Base-by-base conservation (phyloP, 1,284 basidiomycete species). In the Cryptococcus maquisensis region DNA sequence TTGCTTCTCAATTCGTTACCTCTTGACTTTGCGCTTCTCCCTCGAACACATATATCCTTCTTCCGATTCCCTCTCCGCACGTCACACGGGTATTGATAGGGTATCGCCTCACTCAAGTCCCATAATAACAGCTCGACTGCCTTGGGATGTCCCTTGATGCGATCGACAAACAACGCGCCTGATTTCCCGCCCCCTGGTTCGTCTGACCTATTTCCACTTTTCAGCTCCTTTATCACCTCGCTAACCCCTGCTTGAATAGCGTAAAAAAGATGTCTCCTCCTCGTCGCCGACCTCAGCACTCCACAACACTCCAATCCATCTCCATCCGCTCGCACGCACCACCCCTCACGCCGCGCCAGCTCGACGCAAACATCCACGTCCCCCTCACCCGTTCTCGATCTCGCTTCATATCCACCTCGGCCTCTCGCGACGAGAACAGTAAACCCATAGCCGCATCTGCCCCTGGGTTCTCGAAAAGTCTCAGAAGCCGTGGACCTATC, bases 401-500 rank as follows among this genome's bases (percentile, higher is more conserved):
- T 20, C 43, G 43, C 24, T 16, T 44, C 16, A 18, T 44, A 12
- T 44, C 43, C 10, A 10, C 43, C 21, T 13, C 7, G 8, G 13
- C 13, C n/a, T 40, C 21, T 10, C 18, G 52, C 36, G 42, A 52
- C 55, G 52, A 60, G 26, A 54, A 57, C 49, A n/a, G 4, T 26
- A 16, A 18, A 32, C 28, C 28, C 10, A 10, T 10, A 32, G 28
- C 28, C 7, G 46, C 35, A 32, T n/a, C 21, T 42, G 20, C 36
- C 26, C 42, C 43, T 38, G 37, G 46, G 36, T 16, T 26, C 13
- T 45, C 47, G 7, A 56, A 53, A 50, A 56, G 43, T 52, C 39
- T 56, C 18, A 52, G 55, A 28, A 60, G 58, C 44, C 38, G 52
- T 23, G 55, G 54, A 15, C 51, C 54, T 21, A 41, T 54, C n/a